Evolutionary conservation across 2,329 filamentous ascomycete species (phyloP).

Genomic region (Malbranchea cinnamomea): DNA sequence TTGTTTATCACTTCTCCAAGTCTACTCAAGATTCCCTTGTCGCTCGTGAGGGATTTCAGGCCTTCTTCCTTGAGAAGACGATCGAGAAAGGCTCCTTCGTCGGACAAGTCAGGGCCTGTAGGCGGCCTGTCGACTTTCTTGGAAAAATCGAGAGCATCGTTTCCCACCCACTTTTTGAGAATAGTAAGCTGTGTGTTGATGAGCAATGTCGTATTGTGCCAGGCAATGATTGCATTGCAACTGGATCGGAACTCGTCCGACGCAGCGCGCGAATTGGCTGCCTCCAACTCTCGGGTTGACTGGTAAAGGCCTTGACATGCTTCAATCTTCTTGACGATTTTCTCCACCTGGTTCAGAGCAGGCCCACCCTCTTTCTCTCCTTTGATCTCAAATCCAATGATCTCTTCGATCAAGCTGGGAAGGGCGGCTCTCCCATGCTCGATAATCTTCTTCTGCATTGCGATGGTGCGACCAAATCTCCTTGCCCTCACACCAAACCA

Average conservation of each 20-base stretch:
- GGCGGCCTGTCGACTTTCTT: slow-evolving; percentile 56
- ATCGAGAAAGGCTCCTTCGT: slow-evolving; percentile 89
- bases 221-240: slow-evolving; percentile 78
- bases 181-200: slow-evolving; percentile 92
- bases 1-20: slow-evolving; percentile 82
- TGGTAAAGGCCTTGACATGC: slow-evolving; percentile 76
- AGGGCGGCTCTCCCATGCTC: slow-evolving; percentile 67
- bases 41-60: slow-evolving; percentile 76
- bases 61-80: slow-evolving; percentile 91
- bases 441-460: slow-evolving; percentile 72
- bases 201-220: slow-evolving; percentile 92
- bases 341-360: slow-evolving; percentile 73
- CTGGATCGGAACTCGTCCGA: slow-evolving; percentile 67
- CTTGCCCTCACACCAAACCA: slow-evolving; percentile 82
- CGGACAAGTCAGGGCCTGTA: slow-evolving; percentile 57
- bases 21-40: slow-evolving; percentile 54
- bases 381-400: slow-evolving; percentile 87
- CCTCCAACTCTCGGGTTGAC: slow-evolving; percentile 57
- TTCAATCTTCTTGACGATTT: slow-evolving; percentile 81
- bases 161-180: slow-evolving; percentile 91
- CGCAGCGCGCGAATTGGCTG: slow-evolving; percentile 59
- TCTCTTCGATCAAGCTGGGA: slow-evolving; percentile 65
- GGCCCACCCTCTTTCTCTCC: slow-evolving; percentile 86
- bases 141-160: slow-evolving; percentile 83
- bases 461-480: slow-evolving; percentile 66